Evolutionary conservation across 768 basidiomycete genomes (phyloP), one percentile per base, ranked within the genome.

Genomic region (Lentinus brumalis): DNA sequence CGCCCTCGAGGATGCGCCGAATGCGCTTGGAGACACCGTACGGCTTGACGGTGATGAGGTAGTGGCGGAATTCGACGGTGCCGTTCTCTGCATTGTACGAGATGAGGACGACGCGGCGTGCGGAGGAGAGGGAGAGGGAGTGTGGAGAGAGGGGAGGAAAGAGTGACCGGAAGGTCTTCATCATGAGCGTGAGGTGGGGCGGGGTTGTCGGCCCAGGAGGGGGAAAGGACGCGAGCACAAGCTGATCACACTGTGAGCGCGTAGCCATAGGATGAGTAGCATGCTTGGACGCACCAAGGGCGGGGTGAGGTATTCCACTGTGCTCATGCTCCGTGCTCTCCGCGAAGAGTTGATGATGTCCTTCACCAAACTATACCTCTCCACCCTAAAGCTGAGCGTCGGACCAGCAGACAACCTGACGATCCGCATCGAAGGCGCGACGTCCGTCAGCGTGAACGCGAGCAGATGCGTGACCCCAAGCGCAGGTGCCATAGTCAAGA

Each of bases 81-180:
- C 86, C 89, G 50, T 86, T 87, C 21, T 90, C 88, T 18, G 89
- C 76, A 73, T 94, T 94, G 79, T 98, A 98, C 0, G 94, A 88
- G 52, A 98, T 78, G 52, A 99, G 88, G 38, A 98, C 93, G 57
- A 99, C 89, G 67, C 97, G 87, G 35, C 97, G 92, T 4, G 96
- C 96, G 35, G 93, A 91, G 54, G 96, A 89, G 53, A 94, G 86
- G 21, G 86, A 83, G 71, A 94, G 80, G 35, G 85, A 83, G 68
- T 91, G 82, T 1, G 92, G 92, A 11, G 92, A 81, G 50, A 99
- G 91, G 0, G 97, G 90, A 5, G 97, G 97, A 77, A 98, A 99
- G 61, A 99, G 79, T 32, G 92, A 89, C 74, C 98, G 97, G 77
- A 99, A 97, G 60, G 94, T 86, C 75, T 97, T 97, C 83, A 95